Evolutionary conservation across 768 basidiomycete genomes (phyloP).

Genomic region (Auricularia cornea): DNA sequence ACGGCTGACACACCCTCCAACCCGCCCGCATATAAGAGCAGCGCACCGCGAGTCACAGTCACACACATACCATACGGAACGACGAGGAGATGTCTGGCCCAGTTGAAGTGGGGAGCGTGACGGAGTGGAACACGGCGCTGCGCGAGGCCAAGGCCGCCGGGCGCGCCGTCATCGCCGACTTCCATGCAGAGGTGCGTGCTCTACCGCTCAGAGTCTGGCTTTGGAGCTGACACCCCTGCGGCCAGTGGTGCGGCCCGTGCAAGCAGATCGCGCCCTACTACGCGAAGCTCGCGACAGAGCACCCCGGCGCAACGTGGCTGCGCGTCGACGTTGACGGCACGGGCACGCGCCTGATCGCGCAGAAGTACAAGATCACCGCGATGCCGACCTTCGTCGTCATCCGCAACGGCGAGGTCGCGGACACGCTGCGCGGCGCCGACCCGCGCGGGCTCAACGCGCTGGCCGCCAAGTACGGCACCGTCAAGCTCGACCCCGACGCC

Average conservation of each 20-base stretch:
- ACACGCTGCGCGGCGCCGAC: background rate
- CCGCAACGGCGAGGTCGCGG: background rate
- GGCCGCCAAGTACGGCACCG: background rate
- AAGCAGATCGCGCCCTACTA: background rate
- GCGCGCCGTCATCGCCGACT: background rate
- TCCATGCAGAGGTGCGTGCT: background rate
- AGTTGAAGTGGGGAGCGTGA: background rate
- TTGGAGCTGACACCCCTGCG: background rate
- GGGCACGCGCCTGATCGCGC: background rate
- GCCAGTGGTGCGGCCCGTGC: background rate
- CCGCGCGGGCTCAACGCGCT: background rate
- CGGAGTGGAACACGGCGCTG: background rate
- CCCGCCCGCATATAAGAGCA: too few relatives aligned
- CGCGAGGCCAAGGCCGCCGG: background rate
- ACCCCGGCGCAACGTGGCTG: background rate
- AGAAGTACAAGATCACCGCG: background rate
- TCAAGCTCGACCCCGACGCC: background rate
- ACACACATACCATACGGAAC: too few relatives aligned
- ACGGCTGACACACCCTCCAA: too few relatives aligned
- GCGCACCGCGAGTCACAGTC: too few relatives aligned
- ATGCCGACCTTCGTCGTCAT: conserved; percentile 1
- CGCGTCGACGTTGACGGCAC: background rate
- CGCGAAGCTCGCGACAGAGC: background rate
- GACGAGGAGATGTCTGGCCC: background rate
- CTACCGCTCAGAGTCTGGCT: background rate